A percentile compares a stretch with the other conserved stretches of the same genome.
phyloP scores from a whole-genome alignment of 2,329 filamentous ascomycete species.

The Huntiella savannae region DNA sequence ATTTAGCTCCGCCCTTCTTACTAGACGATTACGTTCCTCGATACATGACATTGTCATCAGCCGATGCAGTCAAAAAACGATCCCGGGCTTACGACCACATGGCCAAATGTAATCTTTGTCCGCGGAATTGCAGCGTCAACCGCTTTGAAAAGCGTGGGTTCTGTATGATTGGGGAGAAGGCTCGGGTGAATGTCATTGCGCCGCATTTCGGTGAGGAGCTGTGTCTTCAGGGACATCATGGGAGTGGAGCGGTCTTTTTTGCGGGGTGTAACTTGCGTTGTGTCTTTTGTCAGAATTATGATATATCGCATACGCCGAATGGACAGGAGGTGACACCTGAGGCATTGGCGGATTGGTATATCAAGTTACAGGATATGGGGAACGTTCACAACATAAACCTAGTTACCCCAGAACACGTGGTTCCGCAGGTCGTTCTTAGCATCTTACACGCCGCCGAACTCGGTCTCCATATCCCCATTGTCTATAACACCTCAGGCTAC shows the following conservation, averaged over 20 bases:
- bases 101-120: constrained; percentile 63
- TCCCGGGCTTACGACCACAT: constrained; percentile 57
- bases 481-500: constrained; percentile 74
- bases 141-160: constrained; percentile 61
- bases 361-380: constrained; percentile 67
- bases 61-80: constrained; percentile 54
- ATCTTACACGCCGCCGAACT: constrained; percentile 54
- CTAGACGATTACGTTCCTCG: constrained; percentile 56
- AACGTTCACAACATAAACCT: constrained; percentile 79
- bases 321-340: constrained; percentile 64
- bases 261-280: constrained; percentile 56
- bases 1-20: constrained; percentile 46
- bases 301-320: constrained; percentile 66
- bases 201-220: constrained; percentile 76
- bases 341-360: constrained; percentile 61
- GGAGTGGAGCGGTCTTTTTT: constrained; percentile 67
- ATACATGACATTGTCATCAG: constrained; percentile 47
- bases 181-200: constrained; percentile 67
- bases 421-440: constrained; percentile 60
- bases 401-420: constrained; percentile 71
- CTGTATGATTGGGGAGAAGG: constrained; percentile 58
- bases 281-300: constrained; percentile 64
- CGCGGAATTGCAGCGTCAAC: constrained; percentile 58
- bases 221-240: constrained; percentile 65
- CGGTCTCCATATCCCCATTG: constrained; percentile 51